phyloP scores from a whole-genome alignment of 768 basidiomycete genomes.

The Mycena venus region DNA sequence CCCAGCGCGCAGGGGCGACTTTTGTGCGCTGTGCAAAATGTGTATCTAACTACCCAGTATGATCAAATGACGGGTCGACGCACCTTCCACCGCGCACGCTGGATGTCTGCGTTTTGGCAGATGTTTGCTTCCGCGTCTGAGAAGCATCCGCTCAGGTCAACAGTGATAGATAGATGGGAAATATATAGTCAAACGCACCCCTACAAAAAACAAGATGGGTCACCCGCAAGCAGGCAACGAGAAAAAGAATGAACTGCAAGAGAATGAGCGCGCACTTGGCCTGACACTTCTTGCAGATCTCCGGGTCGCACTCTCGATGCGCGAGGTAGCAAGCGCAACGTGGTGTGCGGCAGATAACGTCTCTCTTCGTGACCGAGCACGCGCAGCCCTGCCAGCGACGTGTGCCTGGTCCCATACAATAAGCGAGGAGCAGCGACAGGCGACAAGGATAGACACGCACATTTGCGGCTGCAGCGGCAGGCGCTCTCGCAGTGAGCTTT shows the following conservation, averaged over 20 bases:
- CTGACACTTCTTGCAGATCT: slow-evolving; percentile 67
- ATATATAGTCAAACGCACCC: slow-evolving; percentile 25
- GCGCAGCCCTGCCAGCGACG: slow-evolving; percentile 71
- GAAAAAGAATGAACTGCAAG: not conserved
- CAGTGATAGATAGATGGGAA: no score
- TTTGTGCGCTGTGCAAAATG: slow-evolving; percentile 49
- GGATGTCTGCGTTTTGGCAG: slow-evolving; percentile 67
- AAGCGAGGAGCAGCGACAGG: not conserved
- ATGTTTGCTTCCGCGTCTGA: slow-evolving; percentile 44
- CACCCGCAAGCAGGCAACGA: not conserved
- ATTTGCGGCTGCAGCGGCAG: slow-evolving; percentile 66
- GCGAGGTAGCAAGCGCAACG: slow-evolving; percentile 67
- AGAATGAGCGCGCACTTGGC: slow-evolving; percentile 53
- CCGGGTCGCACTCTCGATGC: slow-evolving; percentile 77
- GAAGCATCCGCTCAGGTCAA: not conserved
- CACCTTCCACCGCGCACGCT: slow-evolving; percentile 61
- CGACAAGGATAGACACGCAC: slow-evolving; percentile 47
- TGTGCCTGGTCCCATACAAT: slow-evolving; percentile 52
- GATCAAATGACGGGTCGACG: not conserved
- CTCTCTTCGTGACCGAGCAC: slow-evolving; percentile 50
- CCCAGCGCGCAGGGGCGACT: slow-evolving; percentile 60
- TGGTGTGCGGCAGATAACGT: slow-evolving; percentile 50
- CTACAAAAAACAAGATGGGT: slow-evolving; percentile 17
- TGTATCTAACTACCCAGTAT: not conserved
- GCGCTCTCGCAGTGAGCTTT: slow-evolving; percentile 67